phyloP scores from a whole-genome alignment of 2,329 filamentous ascomycete species.

The Fusarium proliferatum region DNA sequence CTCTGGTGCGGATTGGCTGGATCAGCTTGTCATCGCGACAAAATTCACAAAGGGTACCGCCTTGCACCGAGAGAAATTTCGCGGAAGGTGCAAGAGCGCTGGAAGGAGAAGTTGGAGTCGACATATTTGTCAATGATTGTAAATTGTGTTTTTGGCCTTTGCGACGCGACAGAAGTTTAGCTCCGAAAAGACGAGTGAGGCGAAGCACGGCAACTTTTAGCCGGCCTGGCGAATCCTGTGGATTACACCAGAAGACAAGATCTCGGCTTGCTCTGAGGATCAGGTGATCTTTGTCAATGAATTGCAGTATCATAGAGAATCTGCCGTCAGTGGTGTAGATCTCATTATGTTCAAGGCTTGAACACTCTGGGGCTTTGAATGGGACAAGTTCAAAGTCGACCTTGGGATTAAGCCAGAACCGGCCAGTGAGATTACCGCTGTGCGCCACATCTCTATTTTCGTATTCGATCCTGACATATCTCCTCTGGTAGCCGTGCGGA shows the following conservation, averaged over 20 bases:
- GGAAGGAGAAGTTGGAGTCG: background rate
- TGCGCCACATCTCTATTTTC: accelerated
- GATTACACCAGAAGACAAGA: background rate
- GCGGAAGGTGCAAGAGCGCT: too few relatives aligned
- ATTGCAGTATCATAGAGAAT: background rate
- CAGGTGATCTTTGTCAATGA: background rate
- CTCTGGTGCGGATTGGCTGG: background rate
- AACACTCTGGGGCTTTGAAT: background rate
- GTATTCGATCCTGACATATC: background rate
- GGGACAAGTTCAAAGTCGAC: background rate
- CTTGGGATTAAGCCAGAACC: background rate
- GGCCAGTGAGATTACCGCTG: background rate
- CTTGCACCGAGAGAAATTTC: background rate
- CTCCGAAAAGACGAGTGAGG: background rate
- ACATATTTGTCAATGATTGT: background rate
- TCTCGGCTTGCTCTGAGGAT: background rate
- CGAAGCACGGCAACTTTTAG: background rate
- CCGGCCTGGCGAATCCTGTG: background rate
- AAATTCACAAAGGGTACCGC: slow-evolving; percentile 8
- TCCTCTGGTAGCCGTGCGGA: background rate
- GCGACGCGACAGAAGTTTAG: background rate
- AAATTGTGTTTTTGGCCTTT: background rate
- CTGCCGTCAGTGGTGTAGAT: background rate
- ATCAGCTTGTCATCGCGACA: background rate
- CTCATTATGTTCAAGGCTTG: background rate